Evolutionary conservation across 2,329 filamentous ascomycete genomes (phyloP).

Genomic region (Arthrobotrys sinensis): DNA sequence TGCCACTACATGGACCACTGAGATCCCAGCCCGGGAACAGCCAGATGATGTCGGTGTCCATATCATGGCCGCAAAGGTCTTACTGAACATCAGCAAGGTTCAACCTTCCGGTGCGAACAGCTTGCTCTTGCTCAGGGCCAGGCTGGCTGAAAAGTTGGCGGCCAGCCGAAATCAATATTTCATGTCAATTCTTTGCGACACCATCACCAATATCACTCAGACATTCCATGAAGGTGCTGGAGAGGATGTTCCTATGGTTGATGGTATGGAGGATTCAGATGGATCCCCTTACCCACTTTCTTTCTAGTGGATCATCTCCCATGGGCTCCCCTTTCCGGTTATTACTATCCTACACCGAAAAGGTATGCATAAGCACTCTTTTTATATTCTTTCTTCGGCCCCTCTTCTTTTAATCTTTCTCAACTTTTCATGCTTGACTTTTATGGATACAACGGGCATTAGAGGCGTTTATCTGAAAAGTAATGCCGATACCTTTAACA

Average conservation of each 20-base stretch:
- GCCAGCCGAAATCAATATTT: conserved; percentile 24
- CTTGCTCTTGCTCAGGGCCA: conserved; percentile 7
- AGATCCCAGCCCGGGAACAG: conserved; percentile 19
- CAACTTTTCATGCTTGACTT: conserved; percentile 1
- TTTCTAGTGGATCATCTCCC: background rate
- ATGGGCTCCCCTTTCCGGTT: background rate
- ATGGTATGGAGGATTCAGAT: conserved; percentile 19
- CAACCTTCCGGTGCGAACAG: conserved; percentile 4
- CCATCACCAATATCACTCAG: conserved; percentile 9
- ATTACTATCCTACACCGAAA: background rate
- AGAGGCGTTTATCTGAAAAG: conserved; percentile 51
- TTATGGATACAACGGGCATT: conserved; percentile 30
- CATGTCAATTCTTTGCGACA: background rate
- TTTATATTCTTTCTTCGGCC: background rate
- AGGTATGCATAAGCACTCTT: background rate
- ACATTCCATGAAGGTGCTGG: background rate
- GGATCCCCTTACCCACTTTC: background rate
- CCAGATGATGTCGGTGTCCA: conserved; percentile 26
- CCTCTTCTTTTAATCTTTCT: background rate
- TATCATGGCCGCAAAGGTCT: conserved; percentile 40
- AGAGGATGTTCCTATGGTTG: conserved; percentile 26
- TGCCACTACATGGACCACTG: conserved; percentile 23
- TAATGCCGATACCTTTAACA: conserved; percentile 5
- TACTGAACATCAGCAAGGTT: conserved; percentile 39
- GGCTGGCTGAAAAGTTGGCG: conserved; percentile 20